Percentiles rank a stretch among this genome's conserved stretches.
phyloP scores from a whole-genome alignment of 345 rosid species.

The Corymbia maculata region DNA sequence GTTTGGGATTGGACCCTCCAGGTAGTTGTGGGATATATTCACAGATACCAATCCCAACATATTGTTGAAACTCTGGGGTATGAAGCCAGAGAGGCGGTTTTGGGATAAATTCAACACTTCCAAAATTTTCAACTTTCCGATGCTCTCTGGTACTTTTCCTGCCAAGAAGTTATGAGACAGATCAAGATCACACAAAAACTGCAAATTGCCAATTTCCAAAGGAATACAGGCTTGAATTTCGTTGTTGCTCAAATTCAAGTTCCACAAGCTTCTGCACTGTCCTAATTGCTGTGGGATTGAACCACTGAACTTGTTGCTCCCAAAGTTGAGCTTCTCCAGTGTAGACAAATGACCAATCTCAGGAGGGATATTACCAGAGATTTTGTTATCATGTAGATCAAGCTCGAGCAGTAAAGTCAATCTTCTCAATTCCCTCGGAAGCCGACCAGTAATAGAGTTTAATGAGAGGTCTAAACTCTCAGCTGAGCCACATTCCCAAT shows the following conservation, averaged over 20 bases:
- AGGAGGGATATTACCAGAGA: conserved; percentile 12
- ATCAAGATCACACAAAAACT: background rate
- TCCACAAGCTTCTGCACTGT: background rate
- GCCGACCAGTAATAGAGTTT: background rate
- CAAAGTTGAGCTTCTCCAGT: background rate
- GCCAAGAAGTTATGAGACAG: background rate
- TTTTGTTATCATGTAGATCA: background rate
- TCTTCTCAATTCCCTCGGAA: background rate
- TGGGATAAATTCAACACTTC: conserved; percentile 7
- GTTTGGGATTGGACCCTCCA: background rate
- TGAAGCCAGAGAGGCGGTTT: conserved; percentile 7
- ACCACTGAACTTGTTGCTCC: background rate
- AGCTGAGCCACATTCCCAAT: background rate
- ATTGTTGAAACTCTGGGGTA: conserved; percentile 4
- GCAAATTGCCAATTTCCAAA: background rate
- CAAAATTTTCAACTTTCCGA: background rate
- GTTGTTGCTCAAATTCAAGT: conserved; percentile 11
- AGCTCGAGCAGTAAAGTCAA: background rate
- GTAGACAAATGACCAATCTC: conserved; percentile 6
- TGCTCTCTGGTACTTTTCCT: background rate
- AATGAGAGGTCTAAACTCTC: background rate
- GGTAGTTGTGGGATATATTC: conserved; percentile 6
- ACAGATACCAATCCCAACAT: conserved; percentile 5
- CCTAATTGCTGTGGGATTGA: background rate
- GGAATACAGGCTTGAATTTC: background rate